Percentiles rank a stretch among this genome's conserved stretches.
phyloP scores from a whole-genome alignment of 2,329 filamentous ascomycete species.

The Leptosphaerulina australis region DNA sequence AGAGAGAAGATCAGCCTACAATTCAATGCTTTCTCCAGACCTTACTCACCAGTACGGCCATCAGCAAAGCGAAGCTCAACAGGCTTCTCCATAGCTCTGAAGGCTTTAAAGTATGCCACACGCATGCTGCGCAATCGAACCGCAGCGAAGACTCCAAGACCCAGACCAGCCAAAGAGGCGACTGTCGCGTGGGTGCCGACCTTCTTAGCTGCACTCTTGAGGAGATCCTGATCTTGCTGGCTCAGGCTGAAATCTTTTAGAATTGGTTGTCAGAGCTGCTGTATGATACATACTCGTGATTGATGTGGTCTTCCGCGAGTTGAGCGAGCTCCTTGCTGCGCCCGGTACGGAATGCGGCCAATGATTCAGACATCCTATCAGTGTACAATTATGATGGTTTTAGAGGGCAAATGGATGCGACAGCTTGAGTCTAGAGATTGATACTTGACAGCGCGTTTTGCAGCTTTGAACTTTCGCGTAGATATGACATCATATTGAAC shows the following conservation, averaged over 20 bases:
- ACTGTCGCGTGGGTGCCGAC: slow-evolving; percentile 62
- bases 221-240: slow-evolving; percentile 63
- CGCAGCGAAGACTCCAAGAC: slow-evolving; percentile 61
- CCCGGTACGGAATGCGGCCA: slow-evolving; percentile 40
- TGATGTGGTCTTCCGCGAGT: slow-evolving; percentile 42
- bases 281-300: slow-evolving; percentile 39
- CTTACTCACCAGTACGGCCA: slow-evolving; percentile 60
- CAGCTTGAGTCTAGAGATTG: neutral
- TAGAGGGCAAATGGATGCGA: neutral
- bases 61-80: slow-evolving; percentile 66
- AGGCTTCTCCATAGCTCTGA: slow-evolving; percentile 66
- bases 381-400: neutral
- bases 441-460: slow-evolving; percentile 7
- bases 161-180: slow-evolving; percentile 66
- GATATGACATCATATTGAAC: slow-evolving; percentile 6
- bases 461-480: slow-evolving; percentile 8
- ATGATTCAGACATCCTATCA: slow-evolving; percentile 35
- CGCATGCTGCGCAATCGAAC: slow-evolving; percentile 63
- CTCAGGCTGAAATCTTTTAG: slow-evolving; percentile 47
- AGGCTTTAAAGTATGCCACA: slow-evolving; percentile 64
- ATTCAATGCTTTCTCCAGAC: neutral
- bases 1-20: neutral
- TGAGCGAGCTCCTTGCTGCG: slow-evolving; percentile 37
- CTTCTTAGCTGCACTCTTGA: slow-evolving; percentile 62
- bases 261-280: neutral